Evolutionary conservation across 2,329 filamentous ascomycete species (phyloP).

Genomic region (Talaromyces sp.): DNA sequence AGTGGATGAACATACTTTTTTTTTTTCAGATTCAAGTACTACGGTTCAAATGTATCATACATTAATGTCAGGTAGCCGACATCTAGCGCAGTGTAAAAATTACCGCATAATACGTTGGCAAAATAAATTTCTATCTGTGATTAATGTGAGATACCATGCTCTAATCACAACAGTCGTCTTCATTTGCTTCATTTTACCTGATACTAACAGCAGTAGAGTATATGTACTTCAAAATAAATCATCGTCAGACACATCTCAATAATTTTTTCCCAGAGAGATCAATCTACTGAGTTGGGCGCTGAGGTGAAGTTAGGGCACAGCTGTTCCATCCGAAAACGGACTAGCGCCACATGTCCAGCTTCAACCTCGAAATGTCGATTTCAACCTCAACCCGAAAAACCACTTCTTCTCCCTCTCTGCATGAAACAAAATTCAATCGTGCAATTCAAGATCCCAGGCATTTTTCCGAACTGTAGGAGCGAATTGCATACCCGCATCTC

Average conservation of each 20-base stretch:
- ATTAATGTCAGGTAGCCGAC: too few species aligned
- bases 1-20: not conserved
- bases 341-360: not conserved
- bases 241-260: not conserved
- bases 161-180: not conserved
- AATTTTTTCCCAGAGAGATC: too few species aligned
- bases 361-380: not conserved
- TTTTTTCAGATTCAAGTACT: not conserved
- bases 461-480: not conserved
- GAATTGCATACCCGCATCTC: not conserved
- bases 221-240: too few species aligned
- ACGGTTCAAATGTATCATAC: not conserved
- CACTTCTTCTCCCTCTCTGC: not conserved
- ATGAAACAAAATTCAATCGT: not conserved
- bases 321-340: not conserved
- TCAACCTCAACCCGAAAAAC: not conserved
- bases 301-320: conserved; percentile 1
- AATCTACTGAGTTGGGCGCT: not conserved
- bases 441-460: not conserved
- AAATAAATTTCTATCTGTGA: not conserved
- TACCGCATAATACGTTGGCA: too few species aligned
- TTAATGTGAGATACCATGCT: not conserved
- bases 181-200: not conserved
- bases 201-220: not conserved
- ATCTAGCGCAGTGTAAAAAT: not conserved